A percentile compares a stretch with the other conserved stretches of the same genome.
Conservation (phyloP, 1,139 yeast genomes). For the Pichia sp. region DNA sequence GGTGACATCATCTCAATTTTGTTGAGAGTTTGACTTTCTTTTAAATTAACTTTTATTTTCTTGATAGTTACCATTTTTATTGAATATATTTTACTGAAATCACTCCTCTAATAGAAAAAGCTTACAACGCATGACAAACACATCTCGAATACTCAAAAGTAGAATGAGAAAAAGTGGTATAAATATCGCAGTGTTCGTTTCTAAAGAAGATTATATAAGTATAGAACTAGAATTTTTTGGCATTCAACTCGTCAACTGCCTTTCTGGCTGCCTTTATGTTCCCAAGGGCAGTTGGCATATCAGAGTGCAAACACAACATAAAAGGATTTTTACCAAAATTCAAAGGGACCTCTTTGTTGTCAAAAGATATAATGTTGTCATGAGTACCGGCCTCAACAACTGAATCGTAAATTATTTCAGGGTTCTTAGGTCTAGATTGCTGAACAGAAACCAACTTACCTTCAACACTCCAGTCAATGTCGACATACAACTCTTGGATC, state of each 20-base stretch:
- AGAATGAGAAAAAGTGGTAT: no score
- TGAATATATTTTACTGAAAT: neutral
- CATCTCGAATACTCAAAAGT: no score
- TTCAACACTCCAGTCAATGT: slow-evolving; percentile 34
- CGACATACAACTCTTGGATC: slow-evolving; percentile 38
- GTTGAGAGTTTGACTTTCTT: neutral
- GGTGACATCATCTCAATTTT: slow-evolving; percentile 28
- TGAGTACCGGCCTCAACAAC: slow-evolving; percentile 30
- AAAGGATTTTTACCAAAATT: slow-evolving; percentile 34
- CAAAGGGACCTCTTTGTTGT: slow-evolving; percentile 27
- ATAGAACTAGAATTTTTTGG: neutral
- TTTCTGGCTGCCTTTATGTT: slow-evolving; percentile 33
- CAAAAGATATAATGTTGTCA: slow-evolving; percentile 24
- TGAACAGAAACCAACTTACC: slow-evolving; percentile 32
- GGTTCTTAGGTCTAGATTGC: slow-evolving; percentile 32
- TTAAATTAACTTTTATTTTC: neutral
- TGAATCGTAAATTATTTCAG: slow-evolving; percentile 32
- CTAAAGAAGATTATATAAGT: no score
- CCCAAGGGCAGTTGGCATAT: slow-evolving; percentile 37
- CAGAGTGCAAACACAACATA: slow-evolving; percentile 37
- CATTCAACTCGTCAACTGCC: slow-evolving; percentile 33
- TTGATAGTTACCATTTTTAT: neutral
- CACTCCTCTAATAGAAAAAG: neutral
- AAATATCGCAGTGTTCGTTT: no score
- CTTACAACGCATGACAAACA: no score